Evolutionary conservation across 352 stramenopile species (phyloP), one percentile per base, ranked within the genome.

Genomic region (Pythium utonaiense): DNA sequence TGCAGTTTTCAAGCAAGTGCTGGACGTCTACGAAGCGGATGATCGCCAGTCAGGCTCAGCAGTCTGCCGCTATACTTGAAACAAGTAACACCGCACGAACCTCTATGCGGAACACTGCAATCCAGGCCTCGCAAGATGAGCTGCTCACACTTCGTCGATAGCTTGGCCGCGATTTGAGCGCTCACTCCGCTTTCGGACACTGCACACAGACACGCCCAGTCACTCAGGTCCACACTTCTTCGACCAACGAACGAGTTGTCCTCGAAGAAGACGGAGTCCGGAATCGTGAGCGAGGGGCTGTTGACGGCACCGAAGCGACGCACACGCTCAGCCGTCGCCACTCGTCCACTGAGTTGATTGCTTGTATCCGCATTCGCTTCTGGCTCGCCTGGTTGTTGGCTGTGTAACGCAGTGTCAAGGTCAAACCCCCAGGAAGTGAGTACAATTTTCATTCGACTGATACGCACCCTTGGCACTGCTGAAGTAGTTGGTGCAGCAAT

Each of bases 181-280:
- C 73, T 21, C 6, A 77, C 53, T 0, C 48, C 24, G 17, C 56
- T 75, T 19, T 70, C 54, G 0, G 5, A 22, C 2, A 21, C 53
- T 24, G 51, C 60, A 36, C 70, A 86, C 19, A 89, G 75, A 27
- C 60, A 45, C 1, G 64, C 70, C 79, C 79, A 91, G 47, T 79
- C 74, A 19, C 71, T 81, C 24, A 91, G 47, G 60, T 80, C 73
- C 6, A 91, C 53, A 19, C 53, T 62, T 8, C 28, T 48, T 1
- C 84, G 62, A 0, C 72, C 72, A 16, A 65, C 48, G 41, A 71
- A 77, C 5, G 79, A 89, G 27, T 91, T 86, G 6, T 64, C 31
- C 30, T 77, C 68, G 34, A 73, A 91, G 52, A 91, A 91, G 16
- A 88, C 41, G 13, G 63, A 42, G 36, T 86, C 70, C 0, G 79